Percentiles rank a stretch among this genome's conserved stretches.
phyloP scores from a whole-genome alignment of 108 stramenopile species.

The Nitzschia sp. region DNA sequence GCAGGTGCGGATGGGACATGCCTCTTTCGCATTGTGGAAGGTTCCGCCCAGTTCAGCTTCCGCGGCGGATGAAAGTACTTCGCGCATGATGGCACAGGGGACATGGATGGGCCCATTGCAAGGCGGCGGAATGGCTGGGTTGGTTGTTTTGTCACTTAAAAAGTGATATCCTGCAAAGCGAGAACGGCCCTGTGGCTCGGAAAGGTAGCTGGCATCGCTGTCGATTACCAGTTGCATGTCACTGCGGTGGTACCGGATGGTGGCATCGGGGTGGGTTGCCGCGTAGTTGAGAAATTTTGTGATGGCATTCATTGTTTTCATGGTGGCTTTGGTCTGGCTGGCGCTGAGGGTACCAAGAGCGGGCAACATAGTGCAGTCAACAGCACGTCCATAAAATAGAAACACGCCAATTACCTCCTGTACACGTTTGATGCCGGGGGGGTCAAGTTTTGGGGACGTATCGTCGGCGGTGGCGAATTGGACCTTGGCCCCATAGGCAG shows the following conservation, averaged over 20 bases:
- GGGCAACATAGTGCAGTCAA: constrained; percentile 48
- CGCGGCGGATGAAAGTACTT: too few relatives aligned
- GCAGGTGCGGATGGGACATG: too few relatives aligned
- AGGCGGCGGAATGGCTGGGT: too few relatives aligned
- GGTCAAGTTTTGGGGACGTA: constrained; percentile 2
- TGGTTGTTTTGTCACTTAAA: background rate
- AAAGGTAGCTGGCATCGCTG: constrained; percentile 45
- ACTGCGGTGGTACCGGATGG: constrained; percentile 30
- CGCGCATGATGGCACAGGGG: too few relatives aligned
- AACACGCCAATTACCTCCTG: constrained; percentile 48
- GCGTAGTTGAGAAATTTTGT: constrained; percentile 49
- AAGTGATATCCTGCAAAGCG: too few relatives aligned
- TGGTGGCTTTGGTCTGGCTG: constrained; percentile 20
- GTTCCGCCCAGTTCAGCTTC: background rate
- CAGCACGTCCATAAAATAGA: constrained; percentile 41
- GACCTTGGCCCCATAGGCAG: too few relatives aligned
- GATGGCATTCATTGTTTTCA: constrained; percentile 22
- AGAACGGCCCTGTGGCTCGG: too few relatives aligned
- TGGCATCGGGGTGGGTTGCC: constrained; percentile 52
- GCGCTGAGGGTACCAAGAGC: constrained; percentile 26
- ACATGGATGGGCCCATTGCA: too few relatives aligned
- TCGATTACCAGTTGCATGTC: constrained; percentile 47
- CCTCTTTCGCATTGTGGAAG: too few relatives aligned
- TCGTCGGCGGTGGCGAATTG: constrained; percentile 35
- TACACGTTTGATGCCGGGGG: constrained; percentile 21